A percentile compares a stretch with the other conserved stretches of the same genome.
These are phyloP conservation scores for Cyclotella kingstonii DNA, from an alignment of 108 stramenopile species.

Conservation along the genomic window DNA sequence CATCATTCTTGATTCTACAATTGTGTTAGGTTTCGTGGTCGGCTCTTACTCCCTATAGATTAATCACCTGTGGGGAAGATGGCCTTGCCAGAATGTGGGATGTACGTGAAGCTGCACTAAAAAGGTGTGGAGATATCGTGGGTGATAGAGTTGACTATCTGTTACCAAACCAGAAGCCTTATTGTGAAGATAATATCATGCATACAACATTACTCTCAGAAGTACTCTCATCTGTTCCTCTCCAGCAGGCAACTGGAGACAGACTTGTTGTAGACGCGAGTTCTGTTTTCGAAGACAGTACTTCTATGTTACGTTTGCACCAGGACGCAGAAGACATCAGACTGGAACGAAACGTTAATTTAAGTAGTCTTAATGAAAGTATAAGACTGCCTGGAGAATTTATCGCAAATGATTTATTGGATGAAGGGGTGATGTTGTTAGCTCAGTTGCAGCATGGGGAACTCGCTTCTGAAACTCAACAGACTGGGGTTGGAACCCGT, in stretches of 20 bases:
- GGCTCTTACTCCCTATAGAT: conserved; percentile 64
- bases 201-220: conserved; percentile 2
- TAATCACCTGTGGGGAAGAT: conserved; percentile 79
- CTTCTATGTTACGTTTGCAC: conserved; percentile 2
- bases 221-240: conserved; percentile 8
- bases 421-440: conserved; percentile 71
- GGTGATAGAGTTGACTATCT: conserved; percentile 55
- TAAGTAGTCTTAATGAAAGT: conserved; percentile 8
- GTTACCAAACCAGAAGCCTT: conserved; percentile 17
- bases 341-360: conserved; percentile 7
- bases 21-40: conserved; percentile 80
- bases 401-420: conserved; percentile 64
- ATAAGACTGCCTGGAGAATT: conserved; percentile 57
- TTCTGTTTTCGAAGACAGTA: not conserved
- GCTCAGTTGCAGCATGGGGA: conserved; percentile 74
- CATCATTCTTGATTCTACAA: no score
- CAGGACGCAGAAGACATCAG: conserved; percentile 16
- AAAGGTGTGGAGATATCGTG: conserved; percentile 57
- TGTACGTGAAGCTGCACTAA: conserved; percentile 72
- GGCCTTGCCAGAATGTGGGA: conserved; percentile 82
- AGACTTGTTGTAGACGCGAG: not conserved
- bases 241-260: conserved; percentile 7
- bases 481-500: conserved; percentile 59
- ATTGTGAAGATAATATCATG: not conserved
- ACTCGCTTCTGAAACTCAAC: conserved; percentile 25